Evolutionary conservation across 2,329 filamentous ascomycete genomes (phyloP), one percentile per base, ranked within the genome.

Genomic region (Gremmenia infestans): DNA sequence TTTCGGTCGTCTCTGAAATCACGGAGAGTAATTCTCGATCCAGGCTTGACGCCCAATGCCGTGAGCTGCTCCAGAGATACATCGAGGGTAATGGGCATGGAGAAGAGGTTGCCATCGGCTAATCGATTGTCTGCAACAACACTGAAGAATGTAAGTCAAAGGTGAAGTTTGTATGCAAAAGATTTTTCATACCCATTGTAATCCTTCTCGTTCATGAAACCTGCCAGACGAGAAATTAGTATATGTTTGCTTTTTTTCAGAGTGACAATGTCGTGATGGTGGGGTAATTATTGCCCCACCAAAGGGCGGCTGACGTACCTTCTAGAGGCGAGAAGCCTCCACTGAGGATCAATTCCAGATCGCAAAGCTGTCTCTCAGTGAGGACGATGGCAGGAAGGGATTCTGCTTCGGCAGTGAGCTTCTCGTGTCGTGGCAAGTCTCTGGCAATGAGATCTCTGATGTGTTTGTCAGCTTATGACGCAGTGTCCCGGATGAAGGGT

Each of bases 261-360:
- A 37, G 40, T 7, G 39, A 15, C 25, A 5, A 12, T 36, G 11
- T 19, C n/a, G 14, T 39, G 43, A 52, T 63, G 54, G 66, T 48
- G 63, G 64, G 60, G 65, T 62, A 48, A 35, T 53, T 11, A 9
- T 50, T 50, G 55, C 62, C 64, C 65, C 65, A 58, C 63, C 61
- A 63, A 50, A 23, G 46, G 53, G 48, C 42, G 53, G 45, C 32
- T 48, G 56, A 61, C 85, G 61, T 69, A 95, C 92, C 94, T 84
- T 99, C 93, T 42, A 99, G 84, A 57, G 94, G 94, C 63, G 92
- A 97, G 80, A 99, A 99, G 64, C 94, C 94, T 72, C 94, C 94
- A 74, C 91, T 97, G 74, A 99, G 86, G 70, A 99, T 91, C 75
- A 99, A 78, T 77, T 99, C 94, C 65, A 99, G 82, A 81, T 99